These are phyloP conservation scores for Talaromyces sp. DNA, from an alignment of 2,329 filamentous ascomycete species.

Conservation along the genomic window DNA sequence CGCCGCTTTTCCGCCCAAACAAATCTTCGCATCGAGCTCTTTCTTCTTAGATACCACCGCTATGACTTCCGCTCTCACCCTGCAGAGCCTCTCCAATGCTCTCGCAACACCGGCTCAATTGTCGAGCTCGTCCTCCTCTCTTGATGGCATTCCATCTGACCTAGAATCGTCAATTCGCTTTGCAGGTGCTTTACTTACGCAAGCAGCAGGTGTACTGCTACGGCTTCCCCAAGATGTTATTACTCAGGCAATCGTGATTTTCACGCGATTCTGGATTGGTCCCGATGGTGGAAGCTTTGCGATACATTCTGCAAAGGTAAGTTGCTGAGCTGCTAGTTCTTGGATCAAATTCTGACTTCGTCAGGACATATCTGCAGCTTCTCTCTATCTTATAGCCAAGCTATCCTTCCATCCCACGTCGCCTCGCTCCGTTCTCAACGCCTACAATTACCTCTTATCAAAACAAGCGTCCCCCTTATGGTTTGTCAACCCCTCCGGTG, in stretches of 20 bases:
- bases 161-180: constrained; percentile 45
- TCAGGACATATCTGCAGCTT: constrained; percentile 76
- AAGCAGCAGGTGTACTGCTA: constrained; percentile 62
- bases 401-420: constrained; percentile 72
- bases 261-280: constrained; percentile 74
- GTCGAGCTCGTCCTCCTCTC: constrained; percentile 41
- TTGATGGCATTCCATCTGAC: constrained; percentile 42
- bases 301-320: constrained; percentile 43
- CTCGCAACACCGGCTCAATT: constrained; percentile 46
- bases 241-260: constrained; percentile 76
- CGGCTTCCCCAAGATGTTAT: constrained; percentile 81
- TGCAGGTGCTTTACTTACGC: constrained; percentile 44
- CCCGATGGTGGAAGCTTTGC: constrained; percentile 44
- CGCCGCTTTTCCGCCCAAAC: neutral
- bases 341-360: neutral
- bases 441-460: constrained; percentile 77
- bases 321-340: neutral
- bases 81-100: constrained; percentile 43
- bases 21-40: neutral
- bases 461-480: constrained; percentile 53
- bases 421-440: constrained; percentile 75
- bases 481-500: constrained; percentile 34
- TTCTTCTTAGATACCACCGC: constrained; percentile 13
- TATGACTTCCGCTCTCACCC: constrained; percentile 25
- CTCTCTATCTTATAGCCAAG: constrained; percentile 78